Conservation (phyloP, 805 yeast genomes). For the Hanseniaspora clermontiae region DNA sequence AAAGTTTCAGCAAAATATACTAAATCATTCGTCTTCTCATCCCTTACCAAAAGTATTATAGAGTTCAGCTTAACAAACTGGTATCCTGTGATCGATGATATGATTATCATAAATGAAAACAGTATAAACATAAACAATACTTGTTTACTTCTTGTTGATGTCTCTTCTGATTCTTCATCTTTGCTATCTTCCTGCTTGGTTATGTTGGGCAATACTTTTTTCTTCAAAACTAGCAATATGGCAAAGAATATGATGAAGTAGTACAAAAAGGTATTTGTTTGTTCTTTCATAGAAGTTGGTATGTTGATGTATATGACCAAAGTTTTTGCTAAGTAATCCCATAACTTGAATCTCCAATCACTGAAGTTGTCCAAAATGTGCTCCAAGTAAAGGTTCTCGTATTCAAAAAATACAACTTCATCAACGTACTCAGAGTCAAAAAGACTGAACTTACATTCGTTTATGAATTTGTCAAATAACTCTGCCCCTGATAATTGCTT, state of each 20-base stretch:
- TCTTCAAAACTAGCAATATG: slow-evolving; percentile 37
- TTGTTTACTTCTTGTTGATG: not conserved
- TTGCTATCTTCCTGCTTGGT: slow-evolving; percentile 11
- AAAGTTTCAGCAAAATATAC: slow-evolving; percentile 52
- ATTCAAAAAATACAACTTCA: slow-evolving; percentile 4
- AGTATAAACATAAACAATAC: not conserved
- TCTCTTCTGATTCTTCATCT: not conserved
- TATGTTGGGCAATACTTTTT: slow-evolving; percentile 29
- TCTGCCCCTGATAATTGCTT: not conserved
- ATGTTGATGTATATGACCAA: slow-evolving; percentile 10
- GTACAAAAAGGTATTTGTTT: slow-evolving; percentile 32
- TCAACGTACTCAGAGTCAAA: not conserved
- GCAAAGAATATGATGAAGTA: slow-evolving; percentile 38
- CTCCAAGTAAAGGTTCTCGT: not conserved
- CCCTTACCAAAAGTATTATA: slow-evolving; percentile 49
- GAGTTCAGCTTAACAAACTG: slow-evolving; percentile 49
- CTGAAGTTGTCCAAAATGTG: slow-evolving; percentile 1
- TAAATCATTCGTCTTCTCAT: slow-evolving; percentile 35
- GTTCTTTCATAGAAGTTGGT: slow-evolving; percentile 16
- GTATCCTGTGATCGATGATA: slow-evolving; percentile 44
- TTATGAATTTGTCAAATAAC: not conserved
- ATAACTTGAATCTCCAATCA: slow-evolving; percentile 11
- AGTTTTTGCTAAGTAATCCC: slow-evolving; percentile 11
- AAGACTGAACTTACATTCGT: slow-evolving; percentile 4
- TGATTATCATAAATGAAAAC: slow-evolving; percentile 22